phyloP scores from a whole-genome alignment of 352 stramenopile genomes.

The Elongisporangium prolatum region DNA sequence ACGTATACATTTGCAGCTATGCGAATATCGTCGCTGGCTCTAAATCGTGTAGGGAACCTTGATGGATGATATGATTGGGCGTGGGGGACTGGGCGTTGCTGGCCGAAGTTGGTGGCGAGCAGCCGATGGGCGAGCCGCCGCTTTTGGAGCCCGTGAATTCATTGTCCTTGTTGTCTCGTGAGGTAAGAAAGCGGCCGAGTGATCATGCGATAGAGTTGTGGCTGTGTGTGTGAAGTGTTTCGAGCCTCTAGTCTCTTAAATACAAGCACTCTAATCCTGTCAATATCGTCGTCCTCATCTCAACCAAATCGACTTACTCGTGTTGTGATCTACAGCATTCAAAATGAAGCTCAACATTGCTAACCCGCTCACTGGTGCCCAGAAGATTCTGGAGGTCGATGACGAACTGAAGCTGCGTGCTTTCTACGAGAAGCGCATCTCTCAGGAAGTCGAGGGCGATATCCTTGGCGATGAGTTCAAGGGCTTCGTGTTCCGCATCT shows the following conservation, averaged over 20 bases:
- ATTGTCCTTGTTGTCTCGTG: slow-evolving; percentile 82
- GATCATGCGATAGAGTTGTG: neutral
- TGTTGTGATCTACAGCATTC: slow-evolving; percentile 1
- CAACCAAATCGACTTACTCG: neutral
- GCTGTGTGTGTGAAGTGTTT: neutral
- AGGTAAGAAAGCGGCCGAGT: slow-evolving; percentile 30
- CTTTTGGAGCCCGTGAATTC: slow-evolving; percentile 11
- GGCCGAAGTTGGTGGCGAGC: slow-evolving; percentile 13
- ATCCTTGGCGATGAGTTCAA: slow-evolving; percentile 99
- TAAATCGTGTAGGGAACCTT: slow-evolving; percentile 15
- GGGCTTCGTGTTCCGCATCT: slow-evolving; percentile 98
- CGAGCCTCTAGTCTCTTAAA: neutral
- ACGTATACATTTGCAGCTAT: slow-evolving; percentile 9
- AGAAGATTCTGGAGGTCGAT: slow-evolving; percentile 99
- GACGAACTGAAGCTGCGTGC: slow-evolving; percentile 99
- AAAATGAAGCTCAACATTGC: slow-evolving; percentile 99
- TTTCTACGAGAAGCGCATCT: slow-evolving; percentile 99
- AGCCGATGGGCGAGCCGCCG: slow-evolving; percentile 4
- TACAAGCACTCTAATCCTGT: neutral
- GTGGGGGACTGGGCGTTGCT: slow-evolving; percentile 10
- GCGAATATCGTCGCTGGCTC: slow-evolving; percentile 1
- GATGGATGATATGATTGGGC: slow-evolving; percentile 11
- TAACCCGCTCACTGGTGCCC: slow-evolving; percentile 95
- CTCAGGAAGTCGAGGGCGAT: slow-evolving; percentile 98
- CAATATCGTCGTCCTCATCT: neutral